Percentiles rank a stretch among this genome's conserved stretches.
Conservation (phyloP, 2,329 filamentous ascomycete genomes). For the Aspergillus sp. region DNA sequence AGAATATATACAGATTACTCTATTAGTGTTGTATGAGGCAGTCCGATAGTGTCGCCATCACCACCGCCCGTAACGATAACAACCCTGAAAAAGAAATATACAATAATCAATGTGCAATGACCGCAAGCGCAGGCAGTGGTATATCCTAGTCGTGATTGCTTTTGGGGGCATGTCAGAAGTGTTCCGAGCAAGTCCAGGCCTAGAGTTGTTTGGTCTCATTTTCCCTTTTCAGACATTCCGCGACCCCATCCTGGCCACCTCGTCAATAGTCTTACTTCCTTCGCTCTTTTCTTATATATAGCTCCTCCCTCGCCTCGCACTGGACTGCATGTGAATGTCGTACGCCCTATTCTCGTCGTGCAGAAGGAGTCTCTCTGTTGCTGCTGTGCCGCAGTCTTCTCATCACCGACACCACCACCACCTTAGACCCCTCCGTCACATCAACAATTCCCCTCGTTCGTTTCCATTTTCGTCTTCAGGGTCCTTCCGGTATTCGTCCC, state of each 20-base stretch:
- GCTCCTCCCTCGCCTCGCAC: constrained; percentile 1
- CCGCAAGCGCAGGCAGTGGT: no score
- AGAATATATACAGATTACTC: no score
- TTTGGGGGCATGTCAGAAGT: no score
- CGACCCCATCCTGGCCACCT: no score
- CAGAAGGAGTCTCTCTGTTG: constrained; percentile 24
- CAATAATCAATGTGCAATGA: no score
- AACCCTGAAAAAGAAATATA: no score
- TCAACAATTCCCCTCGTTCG: neutral
- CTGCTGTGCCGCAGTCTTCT: constrained; percentile 12
- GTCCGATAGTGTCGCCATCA: neutral
- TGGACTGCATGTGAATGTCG: constrained; percentile 30
- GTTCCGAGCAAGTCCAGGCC: no score
- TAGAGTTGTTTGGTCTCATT: no score
- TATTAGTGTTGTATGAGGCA: no score
- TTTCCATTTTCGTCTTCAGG: constrained; percentile 5
- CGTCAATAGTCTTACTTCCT: constrained; percentile 8
- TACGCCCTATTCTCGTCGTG: constrained; percentile 20
- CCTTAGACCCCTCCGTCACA: constrained; percentile 4
- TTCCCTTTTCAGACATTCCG: no score
- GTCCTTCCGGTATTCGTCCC: constrained; percentile 2
- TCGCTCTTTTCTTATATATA: constrained; percentile 1
- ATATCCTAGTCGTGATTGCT: no score
- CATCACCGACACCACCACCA: constrained; percentile 6
- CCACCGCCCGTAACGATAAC: neutral